A percentile compares a stretch with the other conserved stretches of the same genome.
phyloP scores from a whole-genome alignment of 2,329 filamentous ascomycete species.

The Fusarium mangiferae region DNA sequence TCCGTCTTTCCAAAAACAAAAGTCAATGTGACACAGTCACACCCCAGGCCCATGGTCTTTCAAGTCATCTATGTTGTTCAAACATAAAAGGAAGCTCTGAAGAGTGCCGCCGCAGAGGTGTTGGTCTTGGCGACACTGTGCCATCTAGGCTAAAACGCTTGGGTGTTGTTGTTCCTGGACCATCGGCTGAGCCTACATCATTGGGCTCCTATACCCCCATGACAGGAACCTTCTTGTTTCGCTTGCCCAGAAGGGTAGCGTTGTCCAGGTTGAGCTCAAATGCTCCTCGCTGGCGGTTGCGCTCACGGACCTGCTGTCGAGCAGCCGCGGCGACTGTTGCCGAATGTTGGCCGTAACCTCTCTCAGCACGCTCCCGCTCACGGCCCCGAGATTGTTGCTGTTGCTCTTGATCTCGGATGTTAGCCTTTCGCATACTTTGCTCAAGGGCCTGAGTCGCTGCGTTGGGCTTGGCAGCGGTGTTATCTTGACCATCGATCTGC shows the following conservation, averaged over 20 bases:
- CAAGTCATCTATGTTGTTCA: slow-evolving; percentile 22
- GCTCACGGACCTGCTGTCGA: slow-evolving; percentile 77
- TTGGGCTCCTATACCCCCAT: slow-evolving; percentile 50
- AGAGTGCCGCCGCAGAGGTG: slow-evolving; percentile 19
- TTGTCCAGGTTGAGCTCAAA: slow-evolving; percentile 95
- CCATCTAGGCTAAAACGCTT: slow-evolving; percentile 27
- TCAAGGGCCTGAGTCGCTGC: slow-evolving; percentile 75
- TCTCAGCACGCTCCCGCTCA: slow-evolving; percentile 55
- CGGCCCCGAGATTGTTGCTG: slow-evolving; percentile 46
- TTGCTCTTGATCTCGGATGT: slow-evolving; percentile 66
- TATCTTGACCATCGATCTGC: slow-evolving; percentile 71
- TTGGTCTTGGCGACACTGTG: slow-evolving; percentile 14
- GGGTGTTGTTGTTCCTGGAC: slow-evolving; percentile 1
- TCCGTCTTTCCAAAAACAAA: slow-evolving; percentile 25
- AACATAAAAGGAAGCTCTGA: slow-evolving; percentile 30
- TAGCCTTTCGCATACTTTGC: slow-evolving; percentile 86
- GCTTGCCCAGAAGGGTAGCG: slow-evolving; percentile 84
- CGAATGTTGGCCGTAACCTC: slow-evolving; percentile 90
- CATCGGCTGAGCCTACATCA: slow-evolving; percentile 9
- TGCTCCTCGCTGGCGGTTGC: slow-evolving; percentile 76
- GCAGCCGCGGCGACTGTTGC: slow-evolving; percentile 85
- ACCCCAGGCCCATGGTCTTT: neutral
- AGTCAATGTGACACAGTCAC: slow-evolving; percentile 4
- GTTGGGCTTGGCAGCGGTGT: slow-evolving; percentile 57
- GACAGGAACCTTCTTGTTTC: slow-evolving; percentile 64